Evolutionary conservation across 2,329 filamentous ascomycete genomes (phyloP), one percentile per base, ranked within the genome.

Genomic region (Incumbomyces lentus): DNA sequence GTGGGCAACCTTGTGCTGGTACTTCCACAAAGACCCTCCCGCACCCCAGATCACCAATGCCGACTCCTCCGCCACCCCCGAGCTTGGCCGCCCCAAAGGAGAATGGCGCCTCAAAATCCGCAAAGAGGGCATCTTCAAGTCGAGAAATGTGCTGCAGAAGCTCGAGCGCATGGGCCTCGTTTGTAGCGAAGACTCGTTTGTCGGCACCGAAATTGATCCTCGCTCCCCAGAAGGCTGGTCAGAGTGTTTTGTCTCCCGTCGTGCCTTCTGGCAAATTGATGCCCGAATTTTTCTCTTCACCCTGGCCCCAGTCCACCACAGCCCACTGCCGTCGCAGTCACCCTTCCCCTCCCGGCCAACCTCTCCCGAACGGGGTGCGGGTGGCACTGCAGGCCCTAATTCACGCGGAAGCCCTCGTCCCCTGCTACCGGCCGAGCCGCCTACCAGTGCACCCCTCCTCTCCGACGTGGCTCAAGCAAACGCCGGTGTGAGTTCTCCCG

Each of bases 1-100:
- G 6, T 96, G 87, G 86, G 80, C 88, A 30, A 89, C 87, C 1
- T 71, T 96, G 35, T 95, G 87, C 70, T 96, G 90, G 90, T 96
- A 96, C 70, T 96, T 95, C 58, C 89, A 95, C 67, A 86, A 94
- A 63, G 75, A 80, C 1, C 75, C 82, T 56, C 90, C 90, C 0
- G 71, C 75, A 17, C 72, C 76, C 0, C 74, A 78, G 41, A 60
- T 92, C 30, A 72, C 73, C 14, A 85, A 78, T 6, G 69, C 78
- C 4, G 70, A 76, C 0, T 84, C 81, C 1, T 75, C 73, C 53
- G 62, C 72, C 48, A 90, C 87, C 0, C 83, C 84, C 0, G 68
- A 76, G 14, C 62, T 67, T 4, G 90, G 85, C 4, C 81, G 78
- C 53, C 90, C 90, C 1, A 81, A 78, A 53, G 88, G 84, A 29